Evolutionary conservation across 768 basidiomycete genomes (phyloP).

Genomic region (Neoboletus subvelutipes): DNA sequence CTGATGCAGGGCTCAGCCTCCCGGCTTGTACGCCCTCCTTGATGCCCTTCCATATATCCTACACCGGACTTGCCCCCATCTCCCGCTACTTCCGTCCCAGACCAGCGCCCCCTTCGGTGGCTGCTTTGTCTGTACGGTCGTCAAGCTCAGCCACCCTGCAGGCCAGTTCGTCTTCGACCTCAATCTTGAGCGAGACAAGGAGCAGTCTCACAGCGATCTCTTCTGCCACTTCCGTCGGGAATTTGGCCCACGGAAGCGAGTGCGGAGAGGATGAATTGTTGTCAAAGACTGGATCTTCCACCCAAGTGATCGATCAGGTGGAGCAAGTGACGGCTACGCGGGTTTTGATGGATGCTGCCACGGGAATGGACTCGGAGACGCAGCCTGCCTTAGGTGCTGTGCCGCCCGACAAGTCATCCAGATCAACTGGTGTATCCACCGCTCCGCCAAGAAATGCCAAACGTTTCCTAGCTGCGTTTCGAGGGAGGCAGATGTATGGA

Average conservation of each 20-base stretch:
- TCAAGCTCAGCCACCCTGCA: conserved; percentile 18
- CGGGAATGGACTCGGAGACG: conserved; percentile 11
- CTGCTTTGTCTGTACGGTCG: conserved; percentile 1
- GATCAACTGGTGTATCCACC: background rate
- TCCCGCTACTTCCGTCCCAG: conserved; percentile 70
- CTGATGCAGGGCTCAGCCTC: conserved; percentile 3
- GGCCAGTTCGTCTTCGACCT: conserved; percentile 9
- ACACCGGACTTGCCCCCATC: conserved; percentile 69
- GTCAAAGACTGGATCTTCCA: background rate
- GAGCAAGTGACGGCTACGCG: background rate
- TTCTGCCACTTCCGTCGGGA: conserved; percentile 7
- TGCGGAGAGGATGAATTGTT: background rate
- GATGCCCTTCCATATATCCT: conserved; percentile 80
- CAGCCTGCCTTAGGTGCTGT: conserved; percentile 6
- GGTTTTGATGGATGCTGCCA: background rate
- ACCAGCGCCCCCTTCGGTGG: conserved; percentile 27
- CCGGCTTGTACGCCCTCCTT: conserved; percentile 60
- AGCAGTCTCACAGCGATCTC: conserved; percentile 2
- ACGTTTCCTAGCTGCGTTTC: conserved; percentile 59
- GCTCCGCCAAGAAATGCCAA: background rate
- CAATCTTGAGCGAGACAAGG: conserved; percentile 2
- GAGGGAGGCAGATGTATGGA: conserved; percentile 75
- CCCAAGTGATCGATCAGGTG: background rate
- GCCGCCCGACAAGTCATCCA: background rate
- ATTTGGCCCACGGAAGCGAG: background rate